A percentile compares a stretch with the other conserved stretches of the same genome.
Evolutionary conservation across 2,329 filamentous ascomycete genomes (phyloP).

Genomic region (Colletotrichum sojae): DNA sequence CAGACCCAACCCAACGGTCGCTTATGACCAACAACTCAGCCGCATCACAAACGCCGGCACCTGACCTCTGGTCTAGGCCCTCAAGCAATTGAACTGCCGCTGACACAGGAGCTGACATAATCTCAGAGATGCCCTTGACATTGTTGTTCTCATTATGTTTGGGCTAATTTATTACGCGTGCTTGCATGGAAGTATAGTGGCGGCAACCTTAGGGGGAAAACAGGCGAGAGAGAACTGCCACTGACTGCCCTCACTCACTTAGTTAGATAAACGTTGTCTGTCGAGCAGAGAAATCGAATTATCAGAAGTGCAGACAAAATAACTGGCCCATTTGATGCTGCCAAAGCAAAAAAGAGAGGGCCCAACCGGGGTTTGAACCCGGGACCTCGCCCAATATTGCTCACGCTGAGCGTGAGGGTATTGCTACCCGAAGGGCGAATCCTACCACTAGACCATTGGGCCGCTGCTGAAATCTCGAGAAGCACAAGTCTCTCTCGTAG

Average conservation of each 20-base stretch:
- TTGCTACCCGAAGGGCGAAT: slow-evolving; percentile 38
- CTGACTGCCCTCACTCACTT: too few species aligned
- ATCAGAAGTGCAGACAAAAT: too few species aligned
- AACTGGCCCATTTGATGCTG: too few species aligned
- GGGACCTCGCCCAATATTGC: slow-evolving; percentile 34
- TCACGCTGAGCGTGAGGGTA: slow-evolving; percentile 25
- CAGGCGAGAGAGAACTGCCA: too few species aligned
- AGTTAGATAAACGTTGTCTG: too few species aligned
- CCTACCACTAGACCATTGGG: slow-evolving; percentile 40
- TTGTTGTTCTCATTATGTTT: not conserved
- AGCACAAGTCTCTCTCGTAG: slow-evolving; percentile 3
- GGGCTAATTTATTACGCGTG: too few species aligned
- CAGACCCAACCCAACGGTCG: slow-evolving; percentile 14
- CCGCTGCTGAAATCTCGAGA: not conserved
- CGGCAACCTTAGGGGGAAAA: too few species aligned
- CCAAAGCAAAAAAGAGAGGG: slow-evolving; percentile 6
- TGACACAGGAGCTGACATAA: slow-evolving; percentile 7
- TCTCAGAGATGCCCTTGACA: not conserved
- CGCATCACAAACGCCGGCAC: slow-evolving; percentile 19
- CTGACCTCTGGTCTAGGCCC: slow-evolving; percentile 4
- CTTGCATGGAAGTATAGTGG: too few species aligned
- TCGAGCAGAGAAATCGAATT: too few species aligned
- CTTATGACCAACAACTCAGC: slow-evolving; percentile 22
- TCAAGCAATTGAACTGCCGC: slow-evolving; percentile 16
- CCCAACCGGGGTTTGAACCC: slow-evolving; percentile 38